Evolutionary conservation across 2,329 filamentous ascomycete genomes (phyloP), one percentile per base, ranked within the genome.

Genomic region (Emmonsiellopsis sp.): DNA sequence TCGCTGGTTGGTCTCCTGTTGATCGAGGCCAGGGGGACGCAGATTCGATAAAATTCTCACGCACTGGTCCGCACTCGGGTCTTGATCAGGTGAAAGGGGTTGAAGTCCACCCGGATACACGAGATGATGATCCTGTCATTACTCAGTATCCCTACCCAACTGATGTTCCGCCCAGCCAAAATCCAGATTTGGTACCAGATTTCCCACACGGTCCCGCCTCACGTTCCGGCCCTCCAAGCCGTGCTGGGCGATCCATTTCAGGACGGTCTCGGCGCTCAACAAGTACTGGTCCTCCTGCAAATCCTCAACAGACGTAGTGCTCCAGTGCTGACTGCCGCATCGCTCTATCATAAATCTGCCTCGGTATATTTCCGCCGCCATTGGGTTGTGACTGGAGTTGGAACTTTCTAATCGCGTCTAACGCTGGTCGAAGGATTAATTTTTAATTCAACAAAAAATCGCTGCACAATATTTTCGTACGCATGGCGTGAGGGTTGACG

Each of bases 1-100:
- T 85, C 58, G 81, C 76, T 42, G 82, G 81, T 42, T 85, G 80
- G 80, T 84, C 81, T 37, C 82, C 73, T 0, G 80, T 84, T 51
- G 81, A 82, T 56, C 70, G 77, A 52, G 56, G 40, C 13, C 59
- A 59, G 6, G 65, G 64, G 7, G 70, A 70, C 30, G 61, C 61
- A n/a, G 70, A 73, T 52, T 63, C 67, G 3, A 62, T 70, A 52
- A 65, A 62, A 11, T 72, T 75, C 57, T 66, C 70, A 1, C 60
- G 65, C 26, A 64, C 63, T 40, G 66, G 65, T 15, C 63, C 65
- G 9, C 67, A 70, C 47, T 68, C 69, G 7, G 71, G 70, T 0
- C 56, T 75, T 42, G 68, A 70, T 26, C 62, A 67, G 26, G 70
- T 74, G 31, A 63, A 67, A 31, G 74, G 74, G 20, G 72, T 76